Evolutionary conservation across 441 rosid species (phyloP).

Genomic region (Raphanus hybrid): DNA sequence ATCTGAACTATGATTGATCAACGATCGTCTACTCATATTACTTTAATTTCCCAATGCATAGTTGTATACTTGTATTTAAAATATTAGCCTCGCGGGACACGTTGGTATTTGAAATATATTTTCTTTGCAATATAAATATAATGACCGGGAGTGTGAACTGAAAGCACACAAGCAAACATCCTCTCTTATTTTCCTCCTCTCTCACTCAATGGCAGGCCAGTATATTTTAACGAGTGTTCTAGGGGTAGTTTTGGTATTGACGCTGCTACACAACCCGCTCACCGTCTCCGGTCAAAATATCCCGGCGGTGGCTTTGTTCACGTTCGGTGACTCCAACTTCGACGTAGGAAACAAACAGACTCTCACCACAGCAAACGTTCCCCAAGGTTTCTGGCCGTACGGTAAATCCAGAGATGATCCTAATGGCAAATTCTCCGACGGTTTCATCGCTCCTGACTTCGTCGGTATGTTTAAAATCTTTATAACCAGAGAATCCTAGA

Average conservation of each 20-base stretch:
- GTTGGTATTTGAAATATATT: not conserved
- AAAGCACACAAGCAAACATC: not conserved
- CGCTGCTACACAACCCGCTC: constrained; percentile 14
- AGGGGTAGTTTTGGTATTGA: constrained; percentile 11
- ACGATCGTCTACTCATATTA: not conserved
- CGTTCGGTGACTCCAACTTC: constrained; percentile 42
- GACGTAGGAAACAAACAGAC: constrained; percentile 38
- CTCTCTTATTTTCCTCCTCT: not conserved
- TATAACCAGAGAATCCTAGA: not conserved
- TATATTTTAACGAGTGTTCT: constrained; percentile 21
- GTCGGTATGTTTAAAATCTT: constrained; percentile 13
- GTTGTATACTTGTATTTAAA: not conserved
- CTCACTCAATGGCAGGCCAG: constrained; percentile 12
- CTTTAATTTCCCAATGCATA: not conserved
- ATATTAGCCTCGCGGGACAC: constrained; percentile 23
- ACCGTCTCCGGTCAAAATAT: constrained; percentile 30
- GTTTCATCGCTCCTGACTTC: constrained; percentile 35
- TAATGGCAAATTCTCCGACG: constrained; percentile 38
- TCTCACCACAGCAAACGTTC: not conserved
- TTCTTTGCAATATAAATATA: constrained; percentile 19
- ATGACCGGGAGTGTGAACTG: not conserved
- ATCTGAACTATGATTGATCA: not conserved
- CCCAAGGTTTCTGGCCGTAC: constrained; percentile 41
- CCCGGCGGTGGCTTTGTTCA: constrained; percentile 33
- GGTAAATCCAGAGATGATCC: constrained; percentile 41